Conservation (phyloP, 768 basidiomycete genomes). For the Cystobasidium tubakii region DNA sequence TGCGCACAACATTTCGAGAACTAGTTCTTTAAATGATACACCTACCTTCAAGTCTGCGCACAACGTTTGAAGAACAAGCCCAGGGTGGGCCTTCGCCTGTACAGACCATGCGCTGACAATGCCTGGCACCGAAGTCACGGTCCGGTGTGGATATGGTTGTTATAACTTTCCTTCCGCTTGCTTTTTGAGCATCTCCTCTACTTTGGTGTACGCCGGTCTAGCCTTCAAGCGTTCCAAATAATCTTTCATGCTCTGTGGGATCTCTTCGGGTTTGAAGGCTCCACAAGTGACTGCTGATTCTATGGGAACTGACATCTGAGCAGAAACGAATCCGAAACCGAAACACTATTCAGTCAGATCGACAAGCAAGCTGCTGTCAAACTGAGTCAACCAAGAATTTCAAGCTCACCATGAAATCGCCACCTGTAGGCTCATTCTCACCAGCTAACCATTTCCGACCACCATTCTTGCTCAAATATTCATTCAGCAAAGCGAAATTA, state of each 20-base stretch:
- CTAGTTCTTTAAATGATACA: too few species aligned
- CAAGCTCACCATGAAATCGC: constrained; percentile 35
- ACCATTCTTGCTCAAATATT: constrained; percentile 19
- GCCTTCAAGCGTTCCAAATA: constrained; percentile 19
- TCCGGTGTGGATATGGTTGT: too few species aligned
- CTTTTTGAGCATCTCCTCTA: not conserved
- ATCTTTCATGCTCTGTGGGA: constrained; percentile 23
- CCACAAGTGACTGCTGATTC: constrained; percentile 21
- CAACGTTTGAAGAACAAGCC: too few species aligned
- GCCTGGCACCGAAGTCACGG: too few species aligned
- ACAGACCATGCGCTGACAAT: too few species aligned
- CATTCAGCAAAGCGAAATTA: constrained; percentile 15
- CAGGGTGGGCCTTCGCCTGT: too few species aligned
- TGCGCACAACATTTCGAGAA: too few species aligned
- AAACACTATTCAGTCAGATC: too few species aligned
- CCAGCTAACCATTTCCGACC: constrained; percentile 29
- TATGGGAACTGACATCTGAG: constrained; percentile 27
- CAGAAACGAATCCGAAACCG: not conserved
- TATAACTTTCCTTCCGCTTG: not conserved
- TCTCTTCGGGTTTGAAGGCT: constrained; percentile 26
- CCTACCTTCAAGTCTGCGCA: too few species aligned
- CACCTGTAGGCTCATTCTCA: constrained; percentile 20
- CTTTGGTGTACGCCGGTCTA: constrained; percentile 18
- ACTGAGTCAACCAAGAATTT: too few species aligned
- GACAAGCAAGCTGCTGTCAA: too few species aligned